Evolutionary conservation across 371 early-diverging fungal species (phyloP).

Genomic region (Enterospora canceri): DNA sequence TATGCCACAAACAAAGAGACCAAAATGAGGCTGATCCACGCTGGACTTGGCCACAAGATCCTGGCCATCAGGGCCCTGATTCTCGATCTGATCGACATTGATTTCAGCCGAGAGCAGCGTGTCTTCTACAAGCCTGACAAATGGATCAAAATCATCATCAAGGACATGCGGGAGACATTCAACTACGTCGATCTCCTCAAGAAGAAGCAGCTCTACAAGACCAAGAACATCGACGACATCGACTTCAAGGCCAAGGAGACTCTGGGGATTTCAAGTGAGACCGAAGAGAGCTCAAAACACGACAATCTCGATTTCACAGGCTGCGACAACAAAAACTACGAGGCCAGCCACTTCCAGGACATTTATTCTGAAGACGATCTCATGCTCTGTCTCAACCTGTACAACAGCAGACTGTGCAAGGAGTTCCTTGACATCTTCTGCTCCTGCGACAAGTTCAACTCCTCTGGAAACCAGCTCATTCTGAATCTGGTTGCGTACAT

Average conservation of each 20-base stretch:
- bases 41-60: slow-evolving; percentile 20
- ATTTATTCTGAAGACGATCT: not conserved
- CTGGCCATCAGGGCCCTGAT: slow-evolving; percentile 29
- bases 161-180: slow-evolving; percentile 26
- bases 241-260: not conserved
- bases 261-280: not conserved
- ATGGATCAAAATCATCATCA: slow-evolving; percentile 26
- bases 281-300: not conserved
- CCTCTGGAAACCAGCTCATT: slow-evolving; percentile 32
- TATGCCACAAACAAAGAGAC: not conserved
- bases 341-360: not conserved
- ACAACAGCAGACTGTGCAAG: slow-evolving; percentile 17
- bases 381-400: slow-evolving; percentile 6
- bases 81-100: slow-evolving; percentile 30
- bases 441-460: slow-evolving; percentile 22
- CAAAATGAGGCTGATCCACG: not conserved
- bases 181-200: not conserved
- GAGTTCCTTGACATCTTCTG: slow-evolving; percentile 37
- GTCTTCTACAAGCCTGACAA: slow-evolving; percentile 37
- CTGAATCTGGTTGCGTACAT: slow-evolving; percentile 26
- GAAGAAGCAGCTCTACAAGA: not conserved
- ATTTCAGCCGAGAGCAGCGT: slow-evolving; percentile 27
- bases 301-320: too few species aligned
- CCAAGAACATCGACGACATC: not conserved
- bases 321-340: not conserved